These are phyloP conservation scores for Saccharomyces hybrid DNA, from an alignment of 1,139 yeast species.

Conservation along the genomic window DNA sequence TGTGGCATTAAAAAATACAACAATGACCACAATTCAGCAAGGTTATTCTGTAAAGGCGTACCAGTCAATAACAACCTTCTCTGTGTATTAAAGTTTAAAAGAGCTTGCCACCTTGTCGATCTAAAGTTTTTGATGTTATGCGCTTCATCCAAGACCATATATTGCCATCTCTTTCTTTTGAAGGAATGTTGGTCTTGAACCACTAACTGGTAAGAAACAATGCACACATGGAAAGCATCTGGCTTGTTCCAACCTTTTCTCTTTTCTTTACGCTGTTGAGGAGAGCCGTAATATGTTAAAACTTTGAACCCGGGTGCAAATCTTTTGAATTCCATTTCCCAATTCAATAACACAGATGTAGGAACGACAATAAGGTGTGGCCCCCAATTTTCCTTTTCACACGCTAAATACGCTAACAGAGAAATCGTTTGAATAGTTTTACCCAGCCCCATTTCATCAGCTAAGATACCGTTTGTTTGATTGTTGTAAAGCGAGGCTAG, in stretches of 20 bases:
- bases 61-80: conserved; percentile 86
- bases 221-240: conserved; percentile 92
- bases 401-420: conserved; percentile 76
- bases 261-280: conserved; percentile 91
- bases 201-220: conserved; percentile 91
- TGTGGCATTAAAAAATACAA: conserved; percentile 90
- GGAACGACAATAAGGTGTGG: conserved; percentile 97
- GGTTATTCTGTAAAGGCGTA: conserved; percentile 87
- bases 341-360: conserved; percentile 94
- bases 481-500: conserved; percentile 87
- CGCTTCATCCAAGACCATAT: conserved; percentile 96
- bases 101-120: conserved; percentile 95
- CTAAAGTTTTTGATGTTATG: conserved; percentile 95
- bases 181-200: conserved; percentile 95
- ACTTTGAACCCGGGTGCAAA: conserved; percentile 98
- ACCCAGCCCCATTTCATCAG: conserved; percentile 99
- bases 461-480: conserved; percentile 90
- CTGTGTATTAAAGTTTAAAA: conserved; percentile 86
- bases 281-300: conserved; percentile 93
- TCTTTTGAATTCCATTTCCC: conserved; percentile 99
- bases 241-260: conserved; percentile 97
- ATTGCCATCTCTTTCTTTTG: conserved; percentile 87
- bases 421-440: conserved; percentile 95
- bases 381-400: conserved; percentile 94
- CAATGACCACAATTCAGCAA: conserved; percentile 90